Conservation (phyloP, 805 yeast species). For the Candida namnaoensis region DNA sequence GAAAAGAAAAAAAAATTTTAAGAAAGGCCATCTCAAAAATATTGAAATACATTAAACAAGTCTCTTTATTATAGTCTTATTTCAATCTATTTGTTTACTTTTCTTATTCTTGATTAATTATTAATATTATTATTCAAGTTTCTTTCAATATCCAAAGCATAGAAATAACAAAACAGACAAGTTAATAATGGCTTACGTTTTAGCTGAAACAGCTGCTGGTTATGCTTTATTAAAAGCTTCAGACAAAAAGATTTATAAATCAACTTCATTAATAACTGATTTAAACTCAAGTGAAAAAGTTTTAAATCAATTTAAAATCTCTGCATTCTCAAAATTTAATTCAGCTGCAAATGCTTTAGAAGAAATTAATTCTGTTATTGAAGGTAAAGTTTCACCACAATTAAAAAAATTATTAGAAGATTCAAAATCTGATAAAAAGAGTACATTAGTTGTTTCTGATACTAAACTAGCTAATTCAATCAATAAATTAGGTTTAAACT, state of each 20-base stretch:
- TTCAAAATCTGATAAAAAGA: slow-evolving; percentile 71
- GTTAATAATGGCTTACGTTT: slow-evolving; percentile 65
- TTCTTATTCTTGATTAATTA: too few relatives aligned
- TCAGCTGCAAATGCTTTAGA: slow-evolving; percentile 95
- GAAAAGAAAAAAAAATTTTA: too few relatives aligned
- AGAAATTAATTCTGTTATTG: slow-evolving; percentile 87
- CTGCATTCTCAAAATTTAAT: slow-evolving; percentile 89
- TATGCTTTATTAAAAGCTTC: slow-evolving; percentile 96
- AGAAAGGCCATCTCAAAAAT: too few relatives aligned
- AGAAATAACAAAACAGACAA: too few relatives aligned
- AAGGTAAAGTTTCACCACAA: slow-evolving; percentile 87
- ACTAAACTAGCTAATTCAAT: slow-evolving; percentile 94
- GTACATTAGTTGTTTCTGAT: slow-evolving; percentile 86
- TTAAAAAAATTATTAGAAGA: slow-evolving; percentile 70
- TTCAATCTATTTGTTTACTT: too few relatives aligned
- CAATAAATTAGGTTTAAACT: slow-evolving; percentile 85
- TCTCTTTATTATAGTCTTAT: too few relatives aligned
- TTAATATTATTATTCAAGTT: too few relatives aligned
- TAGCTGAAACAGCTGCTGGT: slow-evolving; percentile 98
- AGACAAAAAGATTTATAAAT: slow-evolving; percentile 93
- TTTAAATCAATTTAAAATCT: slow-evolving; percentile 83
- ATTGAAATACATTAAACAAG: too few relatives aligned
- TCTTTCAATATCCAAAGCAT: too few relatives aligned
- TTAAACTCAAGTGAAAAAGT: slow-evolving; percentile 79
- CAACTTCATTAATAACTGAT: slow-evolving; percentile 64